Percentiles rank a stretch among this genome's conserved stretches.
Conservation (phyloP, 73 alveolate species). For the Stentor coeruleus region DNA sequence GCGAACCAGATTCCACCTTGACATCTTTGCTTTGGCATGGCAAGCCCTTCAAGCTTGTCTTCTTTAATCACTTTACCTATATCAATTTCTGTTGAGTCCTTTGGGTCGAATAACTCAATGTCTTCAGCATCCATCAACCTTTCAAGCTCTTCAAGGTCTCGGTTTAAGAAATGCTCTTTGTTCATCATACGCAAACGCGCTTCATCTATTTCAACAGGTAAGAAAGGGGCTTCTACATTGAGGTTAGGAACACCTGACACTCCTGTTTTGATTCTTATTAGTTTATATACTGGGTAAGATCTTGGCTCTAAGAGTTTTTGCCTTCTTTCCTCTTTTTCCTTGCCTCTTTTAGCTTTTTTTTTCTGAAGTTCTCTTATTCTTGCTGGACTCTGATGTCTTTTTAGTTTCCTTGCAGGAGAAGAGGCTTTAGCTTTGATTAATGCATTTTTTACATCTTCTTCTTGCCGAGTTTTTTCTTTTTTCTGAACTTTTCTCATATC, state of each 20-base stretch:
- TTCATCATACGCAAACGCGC: constrained; percentile 6
- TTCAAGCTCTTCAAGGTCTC: constrained; percentile 1
- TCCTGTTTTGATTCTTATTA: constrained; percentile 9
- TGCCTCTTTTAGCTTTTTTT: constrained; percentile 16
- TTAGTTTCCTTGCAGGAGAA: constrained; percentile 18
- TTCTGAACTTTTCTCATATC: constrained; percentile 25
- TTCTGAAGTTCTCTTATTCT: constrained; percentile 12
- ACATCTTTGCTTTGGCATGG: constrained; percentile 69
- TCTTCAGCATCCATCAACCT: constrained; percentile 24
- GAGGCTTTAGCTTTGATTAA: neutral
- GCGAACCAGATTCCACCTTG: constrained; percentile 84
- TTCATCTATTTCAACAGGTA: constrained; percentile 21
- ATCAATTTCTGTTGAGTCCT: constrained; percentile 6
- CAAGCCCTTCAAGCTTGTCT: neutral
- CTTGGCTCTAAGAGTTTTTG: neutral
- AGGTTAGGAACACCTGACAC: constrained; percentile 21
- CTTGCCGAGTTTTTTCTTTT: constrained; percentile 10
- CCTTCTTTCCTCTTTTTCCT: constrained; percentile 27
- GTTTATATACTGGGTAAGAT: constrained; percentile 18
- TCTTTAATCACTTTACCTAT: neutral
- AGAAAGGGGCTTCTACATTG: neutral
- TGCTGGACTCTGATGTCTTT: constrained; percentile 19
- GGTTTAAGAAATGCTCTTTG: neutral
- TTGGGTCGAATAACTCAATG: constrained; percentile 9
- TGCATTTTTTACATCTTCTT: constrained; percentile 9